Evolutionary conservation across 129 eudicot genomes (phyloP).

Genomic region (Glebionis coronaria): DNA sequence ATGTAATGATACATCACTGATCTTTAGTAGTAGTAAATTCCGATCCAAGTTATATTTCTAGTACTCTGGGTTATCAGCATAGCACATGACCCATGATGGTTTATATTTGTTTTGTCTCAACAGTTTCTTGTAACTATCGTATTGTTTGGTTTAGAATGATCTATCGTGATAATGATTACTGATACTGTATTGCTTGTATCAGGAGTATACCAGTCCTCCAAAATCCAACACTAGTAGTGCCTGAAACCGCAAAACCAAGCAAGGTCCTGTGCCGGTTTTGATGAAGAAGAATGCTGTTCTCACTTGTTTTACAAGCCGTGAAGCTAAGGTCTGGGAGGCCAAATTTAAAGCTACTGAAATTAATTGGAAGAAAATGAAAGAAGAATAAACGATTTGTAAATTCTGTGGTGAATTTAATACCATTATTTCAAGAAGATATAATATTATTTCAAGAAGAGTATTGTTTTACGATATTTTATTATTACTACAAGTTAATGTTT

Average conservation of each 20-base stretch:
- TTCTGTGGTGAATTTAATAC: slow-evolving; percentile 99
- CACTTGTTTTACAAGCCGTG: slow-evolving; percentile 96
- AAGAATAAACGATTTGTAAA: slow-evolving; percentile 97
- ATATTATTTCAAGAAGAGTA: background rate
- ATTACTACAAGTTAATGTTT: background rate
- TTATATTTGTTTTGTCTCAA: background rate
- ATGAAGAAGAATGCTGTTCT: slow-evolving; percentile 96
- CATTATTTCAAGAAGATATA: slow-evolving; percentile 50
- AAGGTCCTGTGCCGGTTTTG: slow-evolving; percentile 70
- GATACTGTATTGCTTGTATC: slow-evolving; percentile 36
- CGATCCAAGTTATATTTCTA: background rate
- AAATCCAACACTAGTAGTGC: slow-evolving; percentile 42
- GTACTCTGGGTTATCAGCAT: slow-evolving; percentile 14
- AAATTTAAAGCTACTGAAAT: slow-evolving; percentile 98
- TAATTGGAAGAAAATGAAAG: slow-evolving; percentile 96
- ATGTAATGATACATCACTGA: background rate
- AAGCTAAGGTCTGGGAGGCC: too few species aligned
- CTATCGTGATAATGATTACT: slow-evolving; percentile 10
- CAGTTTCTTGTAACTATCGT: background rate
- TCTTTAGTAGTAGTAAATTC: background rate
- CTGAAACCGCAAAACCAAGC: slow-evolving; percentile 42
- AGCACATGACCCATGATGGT: background rate
- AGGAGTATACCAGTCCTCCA: slow-evolving; percentile 92
- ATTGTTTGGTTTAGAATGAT: too few species aligned
- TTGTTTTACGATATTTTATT: background rate